Conservation (phyloP, 139 green algal genomes). For the Coelastrella sp. region DNA sequence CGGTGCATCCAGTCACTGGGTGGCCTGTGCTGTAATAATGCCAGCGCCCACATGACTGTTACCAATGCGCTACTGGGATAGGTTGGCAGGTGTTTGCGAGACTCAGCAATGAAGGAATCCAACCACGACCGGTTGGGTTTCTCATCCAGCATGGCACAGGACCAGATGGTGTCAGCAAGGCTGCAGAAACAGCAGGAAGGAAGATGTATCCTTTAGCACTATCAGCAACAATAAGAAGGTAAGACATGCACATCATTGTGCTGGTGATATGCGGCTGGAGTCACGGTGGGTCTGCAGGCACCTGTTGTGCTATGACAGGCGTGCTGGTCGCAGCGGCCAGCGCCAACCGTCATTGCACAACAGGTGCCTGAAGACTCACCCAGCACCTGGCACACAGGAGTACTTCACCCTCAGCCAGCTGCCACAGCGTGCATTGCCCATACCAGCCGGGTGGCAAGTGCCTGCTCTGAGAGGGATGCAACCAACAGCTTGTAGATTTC, state of each 20-base stretch:
- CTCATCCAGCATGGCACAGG: slow-evolving; percentile 47
- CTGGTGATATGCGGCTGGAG: too few relatives aligned
- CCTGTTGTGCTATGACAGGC: too few relatives aligned
- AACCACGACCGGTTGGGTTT: slow-evolving; percentile 38
- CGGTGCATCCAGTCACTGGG: slow-evolving; percentile 24
- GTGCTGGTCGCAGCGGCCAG: too few relatives aligned
- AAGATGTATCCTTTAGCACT: not conserved
- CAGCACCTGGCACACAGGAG: too few relatives aligned
- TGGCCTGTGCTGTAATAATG: slow-evolving; percentile 41
- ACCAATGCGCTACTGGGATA: not conserved
- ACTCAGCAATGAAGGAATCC: slow-evolving; percentile 9
- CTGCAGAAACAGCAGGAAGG: not conserved
- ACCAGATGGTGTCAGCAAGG: slow-evolving; percentile 32
- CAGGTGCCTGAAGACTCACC: too few relatives aligned
- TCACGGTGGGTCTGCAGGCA: too few relatives aligned
- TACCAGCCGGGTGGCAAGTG: not conserved
- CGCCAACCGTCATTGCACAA: too few relatives aligned
- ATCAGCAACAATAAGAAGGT: not conserved
- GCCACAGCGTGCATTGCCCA: too few relatives aligned
- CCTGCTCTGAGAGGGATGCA: too few relatives aligned
- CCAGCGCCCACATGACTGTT: slow-evolving; percentile 26
- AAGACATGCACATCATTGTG: too few relatives aligned
- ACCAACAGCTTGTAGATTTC: too few relatives aligned
- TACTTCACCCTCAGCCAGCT: too few relatives aligned
- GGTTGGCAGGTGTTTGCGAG: slow-evolving; percentile 16